Base-by-base conservation (phyloP, 371 early-diverging fungal genomes). In the Mucor plumbeus region DNA sequence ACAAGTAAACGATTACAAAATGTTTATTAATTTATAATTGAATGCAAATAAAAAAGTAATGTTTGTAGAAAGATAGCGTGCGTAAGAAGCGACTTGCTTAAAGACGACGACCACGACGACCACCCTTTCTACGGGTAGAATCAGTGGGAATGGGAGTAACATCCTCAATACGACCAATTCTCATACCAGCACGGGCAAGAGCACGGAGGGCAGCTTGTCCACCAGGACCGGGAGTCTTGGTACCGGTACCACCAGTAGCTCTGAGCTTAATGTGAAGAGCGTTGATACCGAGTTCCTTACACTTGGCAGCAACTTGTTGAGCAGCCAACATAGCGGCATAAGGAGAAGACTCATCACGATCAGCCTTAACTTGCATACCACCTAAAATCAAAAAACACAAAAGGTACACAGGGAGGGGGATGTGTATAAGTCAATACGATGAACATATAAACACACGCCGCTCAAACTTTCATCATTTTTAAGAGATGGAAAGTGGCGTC, bases 261-360 rank as follows among this genome's bases (percentile, higher is more conserved):
- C 99, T 95, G 82, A 99, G 90, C 94, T 98, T 99, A 83, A 99
- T 94, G 93, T 99, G 99, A 56, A 99, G 92, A 72, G 99, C 99
- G 71, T 96, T 99, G 90, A 99, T 95, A 79, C 99, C 99, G 69
- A 99, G 76, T 82, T 99, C 99, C 90, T 95, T 96, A 93, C 99
- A 98, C 88, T 94, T 94, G 77, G 85, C 93, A 74, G 99, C 99
- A 76, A 98, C 99, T 85, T 99, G 99, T 90, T 99, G 99, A 72
- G 99, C 97, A 78, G 99, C 99, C 88, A 99, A 93, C 99, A 99
- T 99, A 74, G 99, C 99, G 68, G 99, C 99, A 88, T 99, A 99
- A 75, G 99, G 99, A 64, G 99, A 99, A 58, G 99, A 97, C 85
- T 99, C 99, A 87, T 99, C 99, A 89, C 99, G 98, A 87, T 99